Conservation (phyloP, 2,329 filamentous ascomycete genomes). For the Colletotrichum spaethianum region DNA sequence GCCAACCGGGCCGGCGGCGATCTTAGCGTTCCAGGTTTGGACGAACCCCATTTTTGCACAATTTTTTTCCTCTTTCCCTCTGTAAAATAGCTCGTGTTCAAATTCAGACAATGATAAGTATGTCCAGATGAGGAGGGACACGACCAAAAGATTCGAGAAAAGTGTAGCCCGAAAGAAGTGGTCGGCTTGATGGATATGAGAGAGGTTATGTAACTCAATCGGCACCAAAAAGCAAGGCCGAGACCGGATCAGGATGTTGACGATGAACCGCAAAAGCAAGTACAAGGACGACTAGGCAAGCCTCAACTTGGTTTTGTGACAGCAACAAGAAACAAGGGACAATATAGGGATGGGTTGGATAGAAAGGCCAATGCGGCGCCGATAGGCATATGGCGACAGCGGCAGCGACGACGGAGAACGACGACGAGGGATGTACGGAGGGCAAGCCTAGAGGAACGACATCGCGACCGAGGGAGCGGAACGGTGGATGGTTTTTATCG, state of each 20-base stretch:
- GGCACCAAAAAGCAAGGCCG: constrained; percentile 12
- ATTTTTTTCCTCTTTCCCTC: background rate
- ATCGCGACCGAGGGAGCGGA: constrained; percentile 10
- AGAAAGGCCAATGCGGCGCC: background rate
- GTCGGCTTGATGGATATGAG: background rate
- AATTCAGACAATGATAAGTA: constrained; percentile 2
- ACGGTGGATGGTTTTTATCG: constrained; percentile 35
- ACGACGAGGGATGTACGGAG: constrained; percentile 10
- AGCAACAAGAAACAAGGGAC: background rate
- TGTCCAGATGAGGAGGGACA: background rate
- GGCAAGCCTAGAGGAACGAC: constrained; percentile 18
- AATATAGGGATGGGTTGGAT: background rate
- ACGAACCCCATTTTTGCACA: constrained; percentile 61
- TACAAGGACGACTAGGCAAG: constrained; percentile 19
- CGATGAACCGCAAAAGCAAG: constrained; percentile 22
- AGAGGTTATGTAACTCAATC: background rate
- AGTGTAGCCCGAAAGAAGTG: background rate
- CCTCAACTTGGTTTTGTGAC: constrained; percentile 13
- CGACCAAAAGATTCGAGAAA: background rate
- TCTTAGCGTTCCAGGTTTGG: constrained; percentile 65
- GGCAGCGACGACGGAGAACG: constrained; percentile 5
- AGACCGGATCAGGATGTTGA: background rate
- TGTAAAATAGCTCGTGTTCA: background rate
- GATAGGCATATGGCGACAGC: constrained; percentile 11
- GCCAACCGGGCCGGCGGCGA: constrained; percentile 77